Evolutionary conservation across 345 rosid genomes (phyloP), one percentile per base, ranked within the genome.

Genomic region (Raphanus raphanistrum): DNA sequence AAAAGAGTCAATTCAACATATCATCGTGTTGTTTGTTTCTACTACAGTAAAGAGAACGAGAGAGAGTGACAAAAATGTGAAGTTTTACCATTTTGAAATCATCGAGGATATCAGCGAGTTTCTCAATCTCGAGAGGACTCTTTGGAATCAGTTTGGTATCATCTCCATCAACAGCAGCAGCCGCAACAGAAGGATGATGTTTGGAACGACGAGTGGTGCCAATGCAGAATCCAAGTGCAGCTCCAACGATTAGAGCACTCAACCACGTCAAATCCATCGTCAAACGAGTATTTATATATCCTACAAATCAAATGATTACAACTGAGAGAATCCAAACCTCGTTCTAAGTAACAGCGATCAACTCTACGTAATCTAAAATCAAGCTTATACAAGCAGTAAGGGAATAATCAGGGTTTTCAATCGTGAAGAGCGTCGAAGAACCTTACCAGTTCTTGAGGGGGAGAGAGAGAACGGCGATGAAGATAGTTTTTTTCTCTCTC

Each of bases 221-320:
- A 32, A 91, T 85, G 82, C 87, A 93, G 82, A 85, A 93, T 59
- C 99, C 99, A 71, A 95, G 78, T 25, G 90, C 96, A 9, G 97
- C 94, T 71, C 96, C 98, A 55, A 92, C 81, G 75, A 95, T 76
- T 32, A 95, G 81, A 76, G 96, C 85, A 77, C 95, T 85, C 57
- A 95, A 83, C 97, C 94, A 95, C 48, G 90, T 81, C 55, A 87
- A 82, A 83, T 87, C 97, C 97, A 91, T 90, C 76, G 41, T 32
- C 52, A 33, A 12, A 66, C 21, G 21, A 21, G 35, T 63, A 3
- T 10, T 0, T 59, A 8, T 12, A 15, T 54, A 71, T 17, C 28
- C 74, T 71, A 72, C 54, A 55, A 5, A 32, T 31, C 11, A 55
- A 5, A 32, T 32, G 43, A 36, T 13, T 31, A 1, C 58, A 25